phyloP scores from a whole-genome alignment of 2,329 filamentous ascomycete genomes.

The Colletotrichum viniferum region DNA sequence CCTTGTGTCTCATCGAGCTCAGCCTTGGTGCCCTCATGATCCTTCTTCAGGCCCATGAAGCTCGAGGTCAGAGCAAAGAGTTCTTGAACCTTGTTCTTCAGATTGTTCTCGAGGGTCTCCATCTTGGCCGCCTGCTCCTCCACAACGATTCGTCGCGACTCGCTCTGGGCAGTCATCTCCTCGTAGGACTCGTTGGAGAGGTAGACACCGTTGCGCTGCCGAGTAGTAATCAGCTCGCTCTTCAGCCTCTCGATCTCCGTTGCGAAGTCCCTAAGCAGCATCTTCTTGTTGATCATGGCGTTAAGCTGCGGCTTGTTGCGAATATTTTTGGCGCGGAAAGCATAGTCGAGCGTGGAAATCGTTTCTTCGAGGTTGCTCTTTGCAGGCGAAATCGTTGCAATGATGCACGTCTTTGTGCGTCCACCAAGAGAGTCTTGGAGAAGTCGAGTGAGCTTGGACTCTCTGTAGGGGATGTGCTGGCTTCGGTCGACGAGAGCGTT shows the following conservation, averaged over 20 bases:
- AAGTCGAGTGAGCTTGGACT: slow-evolving; percentile 75
- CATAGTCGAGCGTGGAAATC: slow-evolving; percentile 97
- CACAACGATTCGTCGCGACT: slow-evolving; percentile 86
- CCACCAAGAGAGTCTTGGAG: slow-evolving; percentile 97
- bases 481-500: slow-evolving; percentile 93
- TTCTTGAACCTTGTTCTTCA: slow-evolving; percentile 93
- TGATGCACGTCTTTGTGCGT: slow-evolving; percentile 97
- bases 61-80: slow-evolving; percentile 84
- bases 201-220: slow-evolving; percentile 94
- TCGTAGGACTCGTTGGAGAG: slow-evolving; percentile 88
- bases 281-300: slow-evolving; percentile 90
- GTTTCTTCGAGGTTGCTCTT: slow-evolving; percentile 97
- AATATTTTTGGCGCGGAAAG: slow-evolving; percentile 97
- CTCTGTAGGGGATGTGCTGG: slow-evolving; percentile 87
- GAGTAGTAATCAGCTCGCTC: slow-evolving; percentile 88
- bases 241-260: slow-evolving; percentile 93
- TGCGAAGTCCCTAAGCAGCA: slow-evolving; percentile 86
- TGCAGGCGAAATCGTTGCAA: slow-evolving; percentile 92
- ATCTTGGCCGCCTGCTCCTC: slow-evolving; percentile 94
- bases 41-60: slow-evolving; percentile 88
- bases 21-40: slow-evolving; percentile 77
- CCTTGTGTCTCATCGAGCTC: slow-evolving; percentile 80
- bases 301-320: slow-evolving; percentile 97
- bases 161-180: slow-evolving; percentile 88
- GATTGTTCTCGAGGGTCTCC: slow-evolving; percentile 86